phyloP scores from a whole-genome alignment of 345 rosid genomes.

The Nephelium lappaceum region DNA sequence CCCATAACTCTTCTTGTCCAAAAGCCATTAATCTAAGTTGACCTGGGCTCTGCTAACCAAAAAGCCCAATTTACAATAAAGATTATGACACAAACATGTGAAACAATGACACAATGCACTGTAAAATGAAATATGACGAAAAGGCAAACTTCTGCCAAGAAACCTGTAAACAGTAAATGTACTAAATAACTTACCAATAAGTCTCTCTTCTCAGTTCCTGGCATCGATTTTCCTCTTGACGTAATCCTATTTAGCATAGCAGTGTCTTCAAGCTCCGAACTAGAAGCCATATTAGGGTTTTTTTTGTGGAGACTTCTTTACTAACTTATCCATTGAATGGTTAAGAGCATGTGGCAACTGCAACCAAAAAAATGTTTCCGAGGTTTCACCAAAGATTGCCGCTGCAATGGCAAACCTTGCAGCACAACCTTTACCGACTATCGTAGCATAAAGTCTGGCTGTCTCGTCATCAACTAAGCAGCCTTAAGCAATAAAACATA shows the following conservation, averaged over 20 bases:
- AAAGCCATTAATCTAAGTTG: conserved; percentile 83
- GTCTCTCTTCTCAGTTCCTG: conserved; percentile 48
- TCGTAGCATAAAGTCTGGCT: conserved; percentile 78
- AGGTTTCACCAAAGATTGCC: conserved; percentile 86
- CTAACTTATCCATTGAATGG: conserved; percentile 68
- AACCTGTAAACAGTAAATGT: not conserved
- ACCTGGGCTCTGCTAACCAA: conserved; percentile 58
- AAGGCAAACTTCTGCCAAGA: not conserved
- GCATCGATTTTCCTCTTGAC: conserved; percentile 51
- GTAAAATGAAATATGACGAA: conserved; percentile 7
- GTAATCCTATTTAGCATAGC: conserved; percentile 56
- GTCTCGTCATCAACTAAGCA: conserved; percentile 91
- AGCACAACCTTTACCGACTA: conserved; percentile 77
- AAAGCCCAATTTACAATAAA: conserved; percentile 17
- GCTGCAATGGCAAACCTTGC: conserved; percentile 97
- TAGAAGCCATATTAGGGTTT: conserved; percentile 35
- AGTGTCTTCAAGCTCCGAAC: conserved; percentile 46
- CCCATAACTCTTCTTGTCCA: conserved; percentile 83
- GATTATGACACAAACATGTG: not conserved
- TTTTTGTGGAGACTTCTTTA: conserved; percentile 55
- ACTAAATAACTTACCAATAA: conserved; percentile 51
- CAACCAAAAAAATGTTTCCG: conserved; percentile 96
- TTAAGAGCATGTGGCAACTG: conserved; percentile 87
- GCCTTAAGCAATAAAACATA: conserved; percentile 47
- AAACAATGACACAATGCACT: conserved; percentile 3